Evolutionary conservation across 371 early-diverging fungal genomes (phyloP).

Genomic region (Caulochytrium protostelioides): DNA sequence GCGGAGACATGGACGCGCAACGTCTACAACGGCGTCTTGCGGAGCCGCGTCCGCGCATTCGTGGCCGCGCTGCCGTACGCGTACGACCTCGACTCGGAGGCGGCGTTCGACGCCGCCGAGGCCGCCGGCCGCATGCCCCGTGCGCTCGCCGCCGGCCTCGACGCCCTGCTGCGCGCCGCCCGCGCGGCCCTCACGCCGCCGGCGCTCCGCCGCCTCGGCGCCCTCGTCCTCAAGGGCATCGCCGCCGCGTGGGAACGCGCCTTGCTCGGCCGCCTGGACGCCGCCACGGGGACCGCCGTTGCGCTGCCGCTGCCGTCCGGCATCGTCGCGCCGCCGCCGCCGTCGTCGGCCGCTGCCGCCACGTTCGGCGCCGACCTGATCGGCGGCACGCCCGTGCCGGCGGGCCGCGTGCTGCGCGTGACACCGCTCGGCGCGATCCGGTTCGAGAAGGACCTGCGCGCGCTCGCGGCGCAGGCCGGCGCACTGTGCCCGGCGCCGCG

Average conservation of each 20-base stretch:
- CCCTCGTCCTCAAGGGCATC: not conserved
- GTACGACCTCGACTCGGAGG: not conserved
- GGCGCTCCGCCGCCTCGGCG: not conserved
- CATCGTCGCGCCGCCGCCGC: not conserved
- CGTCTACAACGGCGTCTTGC: no score
- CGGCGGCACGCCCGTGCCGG: no score
- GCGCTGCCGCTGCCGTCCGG: not conserved
- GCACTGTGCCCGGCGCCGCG: not conserved
- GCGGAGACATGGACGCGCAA: no score
- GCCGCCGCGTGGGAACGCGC: not conserved
- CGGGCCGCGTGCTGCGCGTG: not conserved
- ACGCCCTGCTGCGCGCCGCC: not conserved
- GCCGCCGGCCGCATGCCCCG: not conserved
- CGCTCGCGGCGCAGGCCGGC: not conserved
- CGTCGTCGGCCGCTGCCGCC: not conserved
- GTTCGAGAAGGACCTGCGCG: not conserved
- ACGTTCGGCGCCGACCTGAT: not conserved
- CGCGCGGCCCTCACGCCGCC: not conserved
- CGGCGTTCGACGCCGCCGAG: not conserved
- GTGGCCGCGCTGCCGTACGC: no score
- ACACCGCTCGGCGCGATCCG: not conserved
- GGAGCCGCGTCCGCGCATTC: no score
- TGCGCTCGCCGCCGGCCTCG: not conserved
- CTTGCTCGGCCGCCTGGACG: not conserved
- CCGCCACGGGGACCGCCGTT: not conserved